These are phyloP conservation scores for Linanthus parryae DNA, from an alignment of 148 eudicot species.

Conservation along the genomic window DNA sequence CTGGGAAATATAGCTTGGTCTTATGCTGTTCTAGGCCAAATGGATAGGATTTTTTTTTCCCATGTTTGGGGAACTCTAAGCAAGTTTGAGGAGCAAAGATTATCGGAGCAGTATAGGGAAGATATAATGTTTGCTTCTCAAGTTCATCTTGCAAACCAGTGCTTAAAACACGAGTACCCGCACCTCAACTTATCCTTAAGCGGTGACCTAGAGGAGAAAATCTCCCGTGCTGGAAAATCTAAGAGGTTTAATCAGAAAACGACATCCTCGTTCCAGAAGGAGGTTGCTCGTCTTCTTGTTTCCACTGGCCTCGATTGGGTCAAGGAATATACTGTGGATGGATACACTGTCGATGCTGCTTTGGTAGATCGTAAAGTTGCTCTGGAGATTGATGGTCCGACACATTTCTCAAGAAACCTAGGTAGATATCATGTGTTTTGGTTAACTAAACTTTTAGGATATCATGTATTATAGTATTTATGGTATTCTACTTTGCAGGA, in stretches of 20 bases:
- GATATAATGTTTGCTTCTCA: conserved; percentile 94
- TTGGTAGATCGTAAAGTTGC: conserved; percentile 69
- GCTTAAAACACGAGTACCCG: conserved; percentile 76
- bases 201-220: conserved; percentile 59
- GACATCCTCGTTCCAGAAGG: conserved; percentile 89
- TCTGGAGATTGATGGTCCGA: conserved; percentile 89
- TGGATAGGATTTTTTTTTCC: conserved; percentile 55
- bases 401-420: conserved; percentile 92
- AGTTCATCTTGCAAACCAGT: conserved; percentile 73
- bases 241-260: conserved; percentile 76
- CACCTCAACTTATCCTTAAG: conserved; percentile 45
- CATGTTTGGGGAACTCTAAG: conserved; percentile 66
- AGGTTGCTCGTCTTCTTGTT: conserved; percentile 74
- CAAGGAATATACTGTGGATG: conserved; percentile 62
- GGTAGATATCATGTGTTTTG: conserved; percentile 28
- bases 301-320: conserved; percentile 89
- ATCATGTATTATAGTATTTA: neutral
- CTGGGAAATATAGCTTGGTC: conserved; percentile 97
- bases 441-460: neutral
- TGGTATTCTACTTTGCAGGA: conserved; percentile 32
- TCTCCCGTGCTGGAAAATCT: conserved; percentile 70
- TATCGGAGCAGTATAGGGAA: conserved; percentile 80
- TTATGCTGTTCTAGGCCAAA: conserved; percentile 67
- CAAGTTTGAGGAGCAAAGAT: conserved; percentile 50
- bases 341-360: conserved; percentile 80